phyloP scores from a whole-genome alignment of 495 filamentous ascomycete genomes.

The Podospora sp. region DNA sequence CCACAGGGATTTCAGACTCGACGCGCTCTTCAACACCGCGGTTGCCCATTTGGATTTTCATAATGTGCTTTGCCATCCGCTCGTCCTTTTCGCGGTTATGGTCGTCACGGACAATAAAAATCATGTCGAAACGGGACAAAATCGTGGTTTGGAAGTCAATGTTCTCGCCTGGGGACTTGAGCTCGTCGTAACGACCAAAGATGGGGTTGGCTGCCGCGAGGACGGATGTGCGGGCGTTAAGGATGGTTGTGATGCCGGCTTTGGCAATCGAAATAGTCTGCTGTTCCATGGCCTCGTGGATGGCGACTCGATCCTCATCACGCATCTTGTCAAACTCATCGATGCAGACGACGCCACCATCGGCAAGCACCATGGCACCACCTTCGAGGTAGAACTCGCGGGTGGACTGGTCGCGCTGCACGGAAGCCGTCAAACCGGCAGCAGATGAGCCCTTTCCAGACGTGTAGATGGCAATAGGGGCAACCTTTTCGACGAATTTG shows the following conservation, averaged over 20 bases:
- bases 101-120: constrained; percentile 97
- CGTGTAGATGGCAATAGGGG: constrained; percentile 98
- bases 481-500: constrained; percentile 96
- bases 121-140: constrained; percentile 98
- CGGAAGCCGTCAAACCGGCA: constrained; percentile 96
- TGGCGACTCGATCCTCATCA: constrained; percentile 97
- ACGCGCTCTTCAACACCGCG: constrained; percentile 80
- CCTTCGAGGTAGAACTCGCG: constrained; percentile 98
- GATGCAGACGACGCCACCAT: constrained; percentile 98
- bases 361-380: constrained; percentile 97
- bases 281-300: constrained; percentile 99
- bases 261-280: constrained; percentile 99
- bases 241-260: constrained; percentile 96
- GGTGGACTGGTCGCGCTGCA: constrained; percentile 87
- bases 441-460: constrained; percentile 98
- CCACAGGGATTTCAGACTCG: constrained; percentile 84
- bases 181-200: constrained; percentile 96
- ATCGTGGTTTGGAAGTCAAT: constrained; percentile 99
- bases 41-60: constrained; percentile 95
- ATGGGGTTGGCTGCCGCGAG: constrained; percentile 97
- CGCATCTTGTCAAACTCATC: constrained; percentile 99
- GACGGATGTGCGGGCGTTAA: constrained; percentile 94
- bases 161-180: constrained; percentile 97
- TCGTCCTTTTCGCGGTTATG: constrained; percentile 90
- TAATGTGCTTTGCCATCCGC: constrained; percentile 93